These are phyloP conservation scores for Candolleomyces eurysporus DNA, from an alignment of 768 basidiomycete species.

Conservation along the genomic window DNA sequence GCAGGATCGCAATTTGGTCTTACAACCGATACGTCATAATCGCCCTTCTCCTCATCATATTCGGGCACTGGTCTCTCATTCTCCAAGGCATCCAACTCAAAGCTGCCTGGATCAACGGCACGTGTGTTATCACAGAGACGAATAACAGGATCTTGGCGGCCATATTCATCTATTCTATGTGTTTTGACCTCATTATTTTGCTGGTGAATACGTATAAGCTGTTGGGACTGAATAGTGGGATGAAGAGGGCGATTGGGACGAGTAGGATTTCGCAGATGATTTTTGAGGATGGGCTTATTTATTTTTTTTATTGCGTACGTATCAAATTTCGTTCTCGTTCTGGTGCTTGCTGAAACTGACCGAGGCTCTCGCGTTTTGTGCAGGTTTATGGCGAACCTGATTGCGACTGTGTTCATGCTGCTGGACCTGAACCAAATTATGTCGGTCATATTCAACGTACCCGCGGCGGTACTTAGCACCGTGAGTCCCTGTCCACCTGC, in stretches of 20 bases:
- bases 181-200: slow-evolving; percentile 64
- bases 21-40: slow-evolving; percentile 52
- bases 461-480: slow-evolving; percentile 54
- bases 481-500: slow-evolving; percentile 25
- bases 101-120: slow-evolving; percentile 47
- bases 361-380: neutral
- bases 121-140: slow-evolving; percentile 56
- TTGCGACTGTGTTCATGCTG: slow-evolving; percentile 64
- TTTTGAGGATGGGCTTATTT: slow-evolving; percentile 70
- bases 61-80: slow-evolving; percentile 72
- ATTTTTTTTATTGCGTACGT: slow-evolving; percentile 71
- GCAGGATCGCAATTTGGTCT: slow-evolving; percentile 62
- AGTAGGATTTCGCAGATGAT: slow-evolving; percentile 60
- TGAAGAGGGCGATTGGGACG: slow-evolving; percentile 21
- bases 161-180: slow-evolving; percentile 77
- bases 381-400: slow-evolving; percentile 43
- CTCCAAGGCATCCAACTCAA: slow-evolving; percentile 65
- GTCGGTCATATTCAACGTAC: slow-evolving; percentile 65
- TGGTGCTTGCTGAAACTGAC: neutral
- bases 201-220: slow-evolving; percentile 61
- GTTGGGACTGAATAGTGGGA: slow-evolving; percentile 21
- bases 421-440: slow-evolving; percentile 64
- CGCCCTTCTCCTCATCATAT: slow-evolving; percentile 49
- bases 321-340: neutral
- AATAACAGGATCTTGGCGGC: slow-evolving; percentile 64